These are phyloP conservation scores for Chaetomium strumarium DNA, from an alignment of 2,329 filamentous ascomycete species.

Conservation along the genomic window DNA sequence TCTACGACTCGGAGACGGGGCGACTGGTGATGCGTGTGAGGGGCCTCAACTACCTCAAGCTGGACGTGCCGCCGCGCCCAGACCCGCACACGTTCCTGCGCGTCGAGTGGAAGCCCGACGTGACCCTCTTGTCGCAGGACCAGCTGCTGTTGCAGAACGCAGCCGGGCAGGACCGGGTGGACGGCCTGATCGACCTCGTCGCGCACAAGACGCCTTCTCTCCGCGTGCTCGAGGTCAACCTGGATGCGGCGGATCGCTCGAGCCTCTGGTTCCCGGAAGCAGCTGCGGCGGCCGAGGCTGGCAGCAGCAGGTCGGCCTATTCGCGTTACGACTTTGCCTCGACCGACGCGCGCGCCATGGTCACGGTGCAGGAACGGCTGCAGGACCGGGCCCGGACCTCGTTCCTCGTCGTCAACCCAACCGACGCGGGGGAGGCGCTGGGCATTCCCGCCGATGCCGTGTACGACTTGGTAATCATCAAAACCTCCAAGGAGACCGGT, in stretches of 20 bases:
- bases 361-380: background rate
- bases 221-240: slow-evolving; percentile 31
- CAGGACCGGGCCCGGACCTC: no score
- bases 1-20: slow-evolving; percentile 22
- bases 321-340: slow-evolving; percentile 16
- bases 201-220: slow-evolving; percentile 32
- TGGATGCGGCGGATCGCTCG: slow-evolving; percentile 22
- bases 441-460: no score
- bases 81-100: slow-evolving; percentile 24
- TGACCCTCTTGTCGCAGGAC: slow-evolving; percentile 17
- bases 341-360: slow-evolving; percentile 2
- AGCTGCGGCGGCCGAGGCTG: background rate
- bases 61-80: slow-evolving; percentile 21
- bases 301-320: slow-evolving; percentile 13
- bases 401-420: background rate
- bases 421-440: background rate
- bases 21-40: slow-evolving; percentile 18
- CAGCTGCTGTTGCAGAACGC: slow-evolving; percentile 1
- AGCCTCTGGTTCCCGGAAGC: slow-evolving; percentile 25
- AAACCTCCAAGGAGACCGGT: no score
- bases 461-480: no score
- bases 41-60: slow-evolving; percentile 19
- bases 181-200: slow-evolving; percentile 29
- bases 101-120: slow-evolving; percentile 24
- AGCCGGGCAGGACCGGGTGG: background rate